These are phyloP conservation scores for Diplodia corticola DNA, from an alignment of 2,329 filamentous ascomycete genomes.

Conservation along the genomic window DNA sequence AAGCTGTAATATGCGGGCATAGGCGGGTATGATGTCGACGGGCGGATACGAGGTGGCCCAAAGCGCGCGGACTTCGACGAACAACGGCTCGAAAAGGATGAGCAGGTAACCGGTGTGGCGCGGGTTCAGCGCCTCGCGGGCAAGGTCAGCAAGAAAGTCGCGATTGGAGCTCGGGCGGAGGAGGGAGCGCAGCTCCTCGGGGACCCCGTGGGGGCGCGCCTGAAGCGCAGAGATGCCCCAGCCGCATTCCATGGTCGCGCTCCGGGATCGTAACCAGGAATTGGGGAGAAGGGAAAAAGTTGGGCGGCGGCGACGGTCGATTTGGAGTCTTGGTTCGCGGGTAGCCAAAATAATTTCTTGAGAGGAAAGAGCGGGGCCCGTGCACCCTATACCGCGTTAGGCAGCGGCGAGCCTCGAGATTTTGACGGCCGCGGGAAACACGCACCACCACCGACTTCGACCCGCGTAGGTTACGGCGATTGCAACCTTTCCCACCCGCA, in stretches of 20 bases:
- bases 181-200: conserved; percentile 67
- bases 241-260: conserved; percentile 20
- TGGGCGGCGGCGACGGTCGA: background rate
- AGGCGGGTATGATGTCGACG: conserved; percentile 59
- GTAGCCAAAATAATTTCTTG: conserved; percentile 24
- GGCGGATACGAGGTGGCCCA: conserved; percentile 60
- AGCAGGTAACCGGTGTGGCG: conserved; percentile 73
- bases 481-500: conserved; percentile 24
- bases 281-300: background rate
- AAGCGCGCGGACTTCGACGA: conserved; percentile 79
- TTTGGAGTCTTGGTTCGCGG: conserved; percentile 24
- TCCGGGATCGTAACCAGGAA: background rate
- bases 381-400: conserved; percentile 29
- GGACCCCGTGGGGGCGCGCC: conserved; percentile 57
- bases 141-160: conserved; percentile 71
- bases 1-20: conserved; percentile 79
- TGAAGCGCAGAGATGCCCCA: conserved; percentile 25
- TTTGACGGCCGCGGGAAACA: conserved; percentile 26
- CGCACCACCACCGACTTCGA: conserved; percentile 12
- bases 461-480: background rate
- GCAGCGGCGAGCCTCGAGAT: conserved; percentile 26
- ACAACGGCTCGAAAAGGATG: conserved; percentile 69
- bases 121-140: conserved; percentile 65
- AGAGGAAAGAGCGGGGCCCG: conserved; percentile 1
- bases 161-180: conserved; percentile 64